Base-by-base conservation (phyloP, 768 basidiomycete genomes). In the Tricholoma matsutake region DNA sequence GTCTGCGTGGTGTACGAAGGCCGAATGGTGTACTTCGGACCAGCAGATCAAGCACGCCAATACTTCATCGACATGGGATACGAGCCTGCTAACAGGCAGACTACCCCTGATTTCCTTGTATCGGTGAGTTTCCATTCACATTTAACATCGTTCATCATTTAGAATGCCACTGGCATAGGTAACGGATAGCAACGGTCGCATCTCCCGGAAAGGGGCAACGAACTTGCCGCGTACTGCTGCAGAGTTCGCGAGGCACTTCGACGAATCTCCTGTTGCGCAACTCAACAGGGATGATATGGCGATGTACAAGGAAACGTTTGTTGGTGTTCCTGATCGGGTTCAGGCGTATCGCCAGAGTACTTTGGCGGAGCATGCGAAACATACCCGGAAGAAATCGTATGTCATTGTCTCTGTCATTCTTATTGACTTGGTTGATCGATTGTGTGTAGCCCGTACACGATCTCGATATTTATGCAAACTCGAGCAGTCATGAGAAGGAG, bases 21-120 rank as follows among this genome's bases (percentile, higher is more conserved):
- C 13, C 76, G 79, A 22, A 86, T 88, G 80, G 84, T 84, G n/a
- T 94, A 89, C 75, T 93, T 83, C 61, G 92, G 92, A 0, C 85
- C 84, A 2, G 83, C 85, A 11, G 72, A 79, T 51, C 71, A 81
- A 53, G 92, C 91, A 0, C 76, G 85, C 20, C 78, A 84, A 63
- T 93, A 94, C 73, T 92, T 94, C 75, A 79, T 88, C 60, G 81
- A 86, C 63, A 82, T 90, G 80, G 85, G 86, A 6, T 86, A 84
- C 64, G 72, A 75, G 49, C 85, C 85, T 10, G 79, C 81, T 5
- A 79, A 82, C 60, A 76, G 87, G 34, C 87, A 88, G 68, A 87
- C 86, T 1, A 85, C 85, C 0, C 81, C 86, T 8, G 87, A 87
- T 66, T 88, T 86, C 69, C 74, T 88, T 20, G 86, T 87, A 16